Conservation (phyloP, 2,329 filamentous ascomycete species). For the Diplodia corticola region DNA sequence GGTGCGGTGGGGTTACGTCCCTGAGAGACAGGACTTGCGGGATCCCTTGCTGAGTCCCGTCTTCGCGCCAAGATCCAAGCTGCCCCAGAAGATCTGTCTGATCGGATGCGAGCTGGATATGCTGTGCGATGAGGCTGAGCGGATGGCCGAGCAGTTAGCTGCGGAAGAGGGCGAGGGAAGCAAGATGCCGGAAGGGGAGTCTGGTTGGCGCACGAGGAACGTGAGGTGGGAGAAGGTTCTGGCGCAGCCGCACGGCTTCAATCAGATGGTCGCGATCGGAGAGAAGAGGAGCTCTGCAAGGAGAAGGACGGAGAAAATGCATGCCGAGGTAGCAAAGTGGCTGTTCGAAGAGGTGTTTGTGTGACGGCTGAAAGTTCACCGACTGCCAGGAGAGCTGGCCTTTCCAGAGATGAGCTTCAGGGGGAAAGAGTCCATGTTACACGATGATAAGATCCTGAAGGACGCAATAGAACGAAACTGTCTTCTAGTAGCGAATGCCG, state of each 20-base stretch:
- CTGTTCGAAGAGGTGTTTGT: conserved; percentile 6
- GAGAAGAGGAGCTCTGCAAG: neutral
- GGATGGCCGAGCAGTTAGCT: conserved; percentile 36
- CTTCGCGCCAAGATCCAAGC: conserved; percentile 35
- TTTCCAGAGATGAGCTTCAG: neutral
- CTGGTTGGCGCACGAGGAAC: conserved; percentile 23
- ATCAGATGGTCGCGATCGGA: conserved; percentile 7
- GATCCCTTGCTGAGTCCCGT: conserved; percentile 48
- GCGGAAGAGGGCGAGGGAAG: conserved; percentile 23
- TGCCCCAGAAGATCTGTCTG: conserved; percentile 49
- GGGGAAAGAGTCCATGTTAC: neutral
- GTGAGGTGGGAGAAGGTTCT: conserved; percentile 26
- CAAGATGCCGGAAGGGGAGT: conserved; percentile 26
- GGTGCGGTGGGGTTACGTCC: conserved; percentile 15
- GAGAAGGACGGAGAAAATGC: conserved; percentile 16
- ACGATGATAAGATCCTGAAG: neutral
- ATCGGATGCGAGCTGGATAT: conserved; percentile 51
- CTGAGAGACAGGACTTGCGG: conserved; percentile 40
- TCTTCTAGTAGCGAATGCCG: too few relatives aligned
- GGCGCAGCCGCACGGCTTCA: conserved; percentile 25
- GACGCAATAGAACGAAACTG: neutral
- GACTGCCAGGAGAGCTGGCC: neutral
- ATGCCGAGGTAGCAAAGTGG: conserved; percentile 11
- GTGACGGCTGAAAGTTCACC: neutral
- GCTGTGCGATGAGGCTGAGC: conserved; percentile 44